Conservation (phyloP, 2,329 filamentous ascomycete species). For the Fusarium sp. region DNA sequence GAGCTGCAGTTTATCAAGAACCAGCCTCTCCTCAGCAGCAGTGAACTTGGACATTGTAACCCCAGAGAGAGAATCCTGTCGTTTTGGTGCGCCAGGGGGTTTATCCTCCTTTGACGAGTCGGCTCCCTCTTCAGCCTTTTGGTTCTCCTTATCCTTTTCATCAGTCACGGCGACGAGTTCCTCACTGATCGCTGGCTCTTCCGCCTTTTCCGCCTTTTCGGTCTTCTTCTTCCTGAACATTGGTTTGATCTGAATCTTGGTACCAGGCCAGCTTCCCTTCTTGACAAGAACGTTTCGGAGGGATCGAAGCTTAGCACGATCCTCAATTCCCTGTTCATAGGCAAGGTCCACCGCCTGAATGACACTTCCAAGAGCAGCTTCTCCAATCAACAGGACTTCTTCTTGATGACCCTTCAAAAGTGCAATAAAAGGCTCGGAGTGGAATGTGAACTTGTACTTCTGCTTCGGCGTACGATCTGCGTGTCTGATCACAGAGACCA, state of each 20-base stretch:
- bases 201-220: slow-evolving; percentile 74
- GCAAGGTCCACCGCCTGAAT: slow-evolving; percentile 87
- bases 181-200: slow-evolving; percentile 59
- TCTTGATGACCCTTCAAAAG: slow-evolving; percentile 95
- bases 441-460: slow-evolving; percentile 99
- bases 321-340: slow-evolving; percentile 82
- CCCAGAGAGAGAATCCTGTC: slow-evolving; percentile 87
- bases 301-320: slow-evolving; percentile 84
- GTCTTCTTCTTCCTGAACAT: slow-evolving; percentile 94
- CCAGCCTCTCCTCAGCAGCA: slow-evolving; percentile 89
- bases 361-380: slow-evolving; percentile 88
- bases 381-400: slow-evolving; percentile 92
- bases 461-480: slow-evolving; percentile 98
- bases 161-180: slow-evolving; percentile 51
- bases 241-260: slow-evolving; percentile 98
- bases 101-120: slow-evolving; percentile 38
- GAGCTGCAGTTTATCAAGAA: slow-evolving; percentile 94
- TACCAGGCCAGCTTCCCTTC: slow-evolving; percentile 93
- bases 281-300: slow-evolving; percentile 89
- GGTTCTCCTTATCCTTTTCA: slow-evolving; percentile 43
- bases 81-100: slow-evolving; percentile 58
- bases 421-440: slow-evolving; percentile 95
- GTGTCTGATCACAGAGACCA: slow-evolving; percentile 95
- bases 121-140: slow-evolving; percentile 37
- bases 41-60: slow-evolving; percentile 94